Conservation (phyloP, 768 basidiomycete genomes). For the Psilocybe subaeruginosa region DNA sequence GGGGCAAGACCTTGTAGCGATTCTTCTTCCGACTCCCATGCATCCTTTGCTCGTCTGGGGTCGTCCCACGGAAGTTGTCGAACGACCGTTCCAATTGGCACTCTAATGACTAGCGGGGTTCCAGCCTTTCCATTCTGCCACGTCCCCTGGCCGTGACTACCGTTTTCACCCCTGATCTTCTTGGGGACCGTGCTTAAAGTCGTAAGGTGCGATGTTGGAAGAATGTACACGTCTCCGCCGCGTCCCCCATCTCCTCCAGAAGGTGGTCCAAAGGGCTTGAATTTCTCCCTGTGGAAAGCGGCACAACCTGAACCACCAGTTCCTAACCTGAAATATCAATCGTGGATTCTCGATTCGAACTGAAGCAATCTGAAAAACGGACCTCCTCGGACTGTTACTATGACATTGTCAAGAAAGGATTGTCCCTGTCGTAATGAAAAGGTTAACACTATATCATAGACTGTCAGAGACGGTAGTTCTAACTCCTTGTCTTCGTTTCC, state of each 20-base stretch:
- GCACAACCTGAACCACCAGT: constrained; percentile 90
- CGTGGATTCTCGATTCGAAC: constrained; percentile 1
- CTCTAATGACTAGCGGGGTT: constrained; percentile 71
- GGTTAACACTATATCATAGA: neutral
- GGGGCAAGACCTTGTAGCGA: constrained; percentile 48
- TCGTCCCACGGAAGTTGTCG: constrained; percentile 73
- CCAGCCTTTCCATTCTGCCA: constrained; percentile 86
- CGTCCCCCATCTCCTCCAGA: constrained; percentile 93
- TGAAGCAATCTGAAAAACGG: constrained; percentile 16
- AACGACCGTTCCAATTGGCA: constrained; percentile 91
- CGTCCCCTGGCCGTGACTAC: constrained; percentile 77
- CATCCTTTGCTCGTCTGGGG: constrained; percentile 62
- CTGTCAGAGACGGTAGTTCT: constrained; percentile 21
- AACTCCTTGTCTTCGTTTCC: constrained; percentile 76
- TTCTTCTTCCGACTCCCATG: constrained; percentile 77
- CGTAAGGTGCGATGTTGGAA: constrained; percentile 76
- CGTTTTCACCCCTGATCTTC: constrained; percentile 67
- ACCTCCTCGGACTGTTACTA: constrained; percentile 83
- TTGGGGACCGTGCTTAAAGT: constrained; percentile 75
- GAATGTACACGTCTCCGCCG: constrained; percentile 86
- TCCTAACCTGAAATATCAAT: constrained; percentile 44
- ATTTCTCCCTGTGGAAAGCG: constrained; percentile 92
- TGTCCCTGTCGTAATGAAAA: constrained; percentile 54
- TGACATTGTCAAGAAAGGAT: constrained; percentile 79
- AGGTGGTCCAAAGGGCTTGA: constrained; percentile 80